Percentiles rank a stretch among this genome's conserved stretches.
These are phyloP conservation scores for Cercospora zeina DNA, from an alignment of 2,329 filamentous ascomycete species.

Conservation along the genomic window DNA sequence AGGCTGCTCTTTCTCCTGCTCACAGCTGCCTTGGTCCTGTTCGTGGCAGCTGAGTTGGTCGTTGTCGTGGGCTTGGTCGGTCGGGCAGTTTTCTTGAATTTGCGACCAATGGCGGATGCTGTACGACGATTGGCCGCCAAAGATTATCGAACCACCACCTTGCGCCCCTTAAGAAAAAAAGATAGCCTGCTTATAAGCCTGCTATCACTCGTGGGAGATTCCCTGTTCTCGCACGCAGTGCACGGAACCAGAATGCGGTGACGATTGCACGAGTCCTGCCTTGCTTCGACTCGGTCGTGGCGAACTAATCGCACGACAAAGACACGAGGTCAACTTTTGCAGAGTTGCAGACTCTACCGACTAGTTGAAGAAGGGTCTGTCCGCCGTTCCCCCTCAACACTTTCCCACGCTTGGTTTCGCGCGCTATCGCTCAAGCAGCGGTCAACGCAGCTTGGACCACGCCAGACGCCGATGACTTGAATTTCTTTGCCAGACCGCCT, in stretches of 20 bases:
- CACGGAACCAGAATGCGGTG: background rate
- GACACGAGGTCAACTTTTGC: background rate
- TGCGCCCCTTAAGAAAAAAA: background rate
- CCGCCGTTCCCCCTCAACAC: background rate
- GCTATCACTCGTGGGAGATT: background rate
- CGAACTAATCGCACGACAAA: background rate
- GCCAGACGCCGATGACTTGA: background rate
- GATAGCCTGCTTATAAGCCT: background rate
- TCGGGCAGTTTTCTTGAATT: background rate
- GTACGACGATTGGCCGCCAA: background rate
- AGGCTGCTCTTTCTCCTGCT: background rate
- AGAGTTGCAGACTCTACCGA: background rate
- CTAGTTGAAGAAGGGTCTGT: slow-evolving; percentile 1
- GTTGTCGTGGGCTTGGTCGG: background rate
- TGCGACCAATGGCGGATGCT: background rate
- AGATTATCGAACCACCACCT: slow-evolving; percentile 14
- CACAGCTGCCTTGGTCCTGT: background rate
- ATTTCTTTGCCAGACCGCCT: background rate
- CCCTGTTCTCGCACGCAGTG: background rate
- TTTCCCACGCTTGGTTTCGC: background rate
- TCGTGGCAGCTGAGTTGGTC: background rate
- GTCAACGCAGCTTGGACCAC: slow-evolving; percentile 4
- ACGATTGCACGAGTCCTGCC: background rate
- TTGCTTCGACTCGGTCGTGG: background rate
- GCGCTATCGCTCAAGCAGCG: slow-evolving; percentile 6